Conservation (phyloP, 768 basidiomycete genomes). For the Atractiella rhizophila region DNA sequence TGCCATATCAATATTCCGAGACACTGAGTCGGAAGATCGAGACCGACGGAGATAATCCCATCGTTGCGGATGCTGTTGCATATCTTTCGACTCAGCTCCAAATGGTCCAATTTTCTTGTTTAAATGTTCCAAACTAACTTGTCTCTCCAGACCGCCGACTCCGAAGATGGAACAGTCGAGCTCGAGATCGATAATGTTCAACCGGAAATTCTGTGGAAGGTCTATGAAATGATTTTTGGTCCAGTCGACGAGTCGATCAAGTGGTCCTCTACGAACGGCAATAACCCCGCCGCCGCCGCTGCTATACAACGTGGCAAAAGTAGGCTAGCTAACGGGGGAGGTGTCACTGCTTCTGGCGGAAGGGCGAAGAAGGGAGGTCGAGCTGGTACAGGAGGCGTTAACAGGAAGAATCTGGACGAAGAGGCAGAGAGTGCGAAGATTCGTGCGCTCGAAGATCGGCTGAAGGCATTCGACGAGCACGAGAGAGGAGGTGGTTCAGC, state of each 20-base stretch:
- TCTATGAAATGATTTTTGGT: slow-evolving; percentile 73
- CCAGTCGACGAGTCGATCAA: slow-evolving; percentile 24
- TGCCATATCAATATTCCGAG: too few relatives aligned
- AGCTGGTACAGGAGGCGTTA: slow-evolving; percentile 47
- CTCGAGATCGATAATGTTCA: slow-evolving; percentile 88
- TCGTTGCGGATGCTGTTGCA: too few relatives aligned
- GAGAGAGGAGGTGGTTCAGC: slow-evolving; percentile 1
- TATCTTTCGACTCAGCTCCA: too few relatives aligned
- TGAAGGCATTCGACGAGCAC: slow-evolving; percentile 46
- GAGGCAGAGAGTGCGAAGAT: slow-evolving; percentile 91
- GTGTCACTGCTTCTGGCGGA: not conserved
- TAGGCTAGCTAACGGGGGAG: slow-evolving; percentile 7
- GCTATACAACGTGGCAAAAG: slow-evolving; percentile 14
- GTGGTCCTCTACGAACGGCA: slow-evolving; percentile 33
- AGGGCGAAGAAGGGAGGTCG: slow-evolving; percentile 15
- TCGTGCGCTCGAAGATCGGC: slow-evolving; percentile 59
- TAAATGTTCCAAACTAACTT: too few relatives aligned
- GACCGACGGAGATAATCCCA: too few relatives aligned
- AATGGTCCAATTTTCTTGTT: too few relatives aligned
- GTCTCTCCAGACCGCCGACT: too few relatives aligned
- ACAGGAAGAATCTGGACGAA: slow-evolving; percentile 92
- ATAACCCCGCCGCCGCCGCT: slow-evolving; percentile 29
- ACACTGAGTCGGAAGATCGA: too few relatives aligned
- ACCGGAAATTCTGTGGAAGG: slow-evolving; percentile 55
- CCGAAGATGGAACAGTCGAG: too few relatives aligned